Conservation (phyloP, 768 basidiomycete species). For the Pleurotus citrinopileatus region DNA sequence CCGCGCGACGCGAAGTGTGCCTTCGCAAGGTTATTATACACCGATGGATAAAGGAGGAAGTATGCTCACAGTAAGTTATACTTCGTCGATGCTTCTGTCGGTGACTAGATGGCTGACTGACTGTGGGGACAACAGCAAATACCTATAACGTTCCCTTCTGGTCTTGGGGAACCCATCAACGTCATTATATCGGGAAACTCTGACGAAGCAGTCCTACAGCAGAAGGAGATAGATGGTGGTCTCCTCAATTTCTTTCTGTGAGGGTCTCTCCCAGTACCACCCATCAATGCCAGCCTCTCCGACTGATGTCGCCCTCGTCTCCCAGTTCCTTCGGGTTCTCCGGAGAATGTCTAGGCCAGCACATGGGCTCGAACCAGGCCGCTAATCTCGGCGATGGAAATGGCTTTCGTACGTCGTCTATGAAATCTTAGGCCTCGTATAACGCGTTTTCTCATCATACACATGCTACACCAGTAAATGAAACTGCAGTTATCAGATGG, state of each 20-base stretch:
- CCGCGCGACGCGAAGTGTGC: constrained; percentile 32
- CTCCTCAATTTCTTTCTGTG: constrained; percentile 81
- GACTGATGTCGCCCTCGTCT: too few species aligned
- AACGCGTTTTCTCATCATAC: constrained; percentile 3
- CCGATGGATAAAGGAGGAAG: constrained; percentile 58
- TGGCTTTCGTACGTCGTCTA: constrained; percentile 52
- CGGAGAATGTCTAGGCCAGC: constrained; percentile 83
- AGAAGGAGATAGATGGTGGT: constrained; percentile 62
- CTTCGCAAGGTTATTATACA: constrained; percentile 57
- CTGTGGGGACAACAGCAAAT: constrained; percentile 37
- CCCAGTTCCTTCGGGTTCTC: constrained; percentile 68
- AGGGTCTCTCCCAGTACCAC: constrained; percentile 26
- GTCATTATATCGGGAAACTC: constrained; percentile 77
- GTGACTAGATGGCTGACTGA: background rate
- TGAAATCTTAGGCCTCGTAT: background rate
- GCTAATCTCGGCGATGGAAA: constrained; percentile 85
- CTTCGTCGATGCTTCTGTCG: background rate
- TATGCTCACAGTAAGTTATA: constrained; percentile 70
- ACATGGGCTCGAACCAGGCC: constrained; percentile 61
- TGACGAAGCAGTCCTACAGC: constrained; percentile 62
- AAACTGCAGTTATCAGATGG: constrained; percentile 83
- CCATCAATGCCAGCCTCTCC: too few species aligned
- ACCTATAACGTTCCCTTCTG: constrained; percentile 57
- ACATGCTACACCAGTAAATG: constrained; percentile 50
- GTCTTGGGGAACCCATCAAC: constrained; percentile 87